Evolutionary conservation across 768 basidiomycete genomes (phyloP).

Genomic region (Wakefieldia striispora): DNA sequence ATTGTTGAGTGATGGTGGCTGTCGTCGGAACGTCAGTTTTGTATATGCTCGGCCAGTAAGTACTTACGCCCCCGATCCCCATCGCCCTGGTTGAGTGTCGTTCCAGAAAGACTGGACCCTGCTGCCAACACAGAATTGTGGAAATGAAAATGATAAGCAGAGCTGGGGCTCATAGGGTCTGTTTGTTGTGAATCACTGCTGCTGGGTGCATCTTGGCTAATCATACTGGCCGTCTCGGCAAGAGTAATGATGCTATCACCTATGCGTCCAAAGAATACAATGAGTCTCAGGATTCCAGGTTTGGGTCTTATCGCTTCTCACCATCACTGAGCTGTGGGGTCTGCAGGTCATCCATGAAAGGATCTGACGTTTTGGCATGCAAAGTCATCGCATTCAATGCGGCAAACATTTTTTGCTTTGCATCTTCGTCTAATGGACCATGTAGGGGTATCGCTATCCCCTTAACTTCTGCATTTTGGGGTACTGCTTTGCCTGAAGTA

Average conservation of each 20-base stretch:
- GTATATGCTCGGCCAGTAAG: background rate
- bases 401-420: background rate
- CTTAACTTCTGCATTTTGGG: background rate
- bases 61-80: background rate
- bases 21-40: too few relatives aligned
- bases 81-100: background rate
- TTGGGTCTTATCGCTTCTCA: background rate
- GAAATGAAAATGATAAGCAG: background rate
- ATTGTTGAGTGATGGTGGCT: too few relatives aligned
- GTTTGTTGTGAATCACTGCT: background rate
- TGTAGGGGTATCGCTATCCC: background rate
- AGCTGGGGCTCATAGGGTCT: background rate
- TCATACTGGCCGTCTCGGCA: background rate
- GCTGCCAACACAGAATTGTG: constrained; percentile 5
- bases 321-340: background rate
- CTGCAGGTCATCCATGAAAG: background rate
- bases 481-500: background rate
- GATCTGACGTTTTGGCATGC: background rate
- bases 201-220: background rate
- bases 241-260: background rate
- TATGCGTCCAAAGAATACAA: background rate
- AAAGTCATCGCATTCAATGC: background rate
- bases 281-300: background rate
- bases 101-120: background rate
- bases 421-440: background rate